Evolutionary conservation across 768 basidiomycete genomes (phyloP), one percentile per base, ranked within the genome.

Genomic region (Leccinum obscurum): DNA sequence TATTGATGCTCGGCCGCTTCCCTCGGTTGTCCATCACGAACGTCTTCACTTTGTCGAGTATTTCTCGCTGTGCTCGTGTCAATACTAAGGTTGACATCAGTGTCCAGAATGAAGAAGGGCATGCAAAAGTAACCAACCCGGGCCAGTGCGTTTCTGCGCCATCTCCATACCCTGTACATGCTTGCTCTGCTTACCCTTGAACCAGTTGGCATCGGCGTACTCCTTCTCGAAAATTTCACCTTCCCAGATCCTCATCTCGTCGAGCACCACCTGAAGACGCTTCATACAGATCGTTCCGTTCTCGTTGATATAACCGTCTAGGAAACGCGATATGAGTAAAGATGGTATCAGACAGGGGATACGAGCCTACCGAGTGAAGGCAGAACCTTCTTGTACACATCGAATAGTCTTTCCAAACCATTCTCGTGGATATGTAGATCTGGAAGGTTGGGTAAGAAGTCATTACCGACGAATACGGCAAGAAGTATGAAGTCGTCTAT

Each of bases 361-460:
- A 11, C 13, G 55, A 55, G 61, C 83, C 59, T 62, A 86, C 85
- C 87, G 68, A 88, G 75, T 52, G 86, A 84, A 22, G 95, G 95
- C 24, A 98, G 73, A 32, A 93, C 85, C 71, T 86, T 88, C 82
- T 98, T 98, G 77, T 99, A 99, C 58, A 98, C 92, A 10, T 93
- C 92, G 73, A 97, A 98, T 59, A 99, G 77, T 65, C 81, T 84
- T 77, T 98, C 95, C 64, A 99, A 72, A 15, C 93, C 97, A 70
- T 98, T 97, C 76, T 97, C 93, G 68, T 98, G 94, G 72, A 99
- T 98, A 72, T 98, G 97, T 28, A 99, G 75, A 73, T 97, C 95
- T 5, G 97, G 97, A 59, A 99, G 75, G 77, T 98, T 92, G 8
- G 96, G 97, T 63, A 98, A 75, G 76, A 98, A 98, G 77, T 98